Conservation (phyloP, 2,329 filamentous ascomycete genomes). For the Lachnellula hyalina region DNA sequence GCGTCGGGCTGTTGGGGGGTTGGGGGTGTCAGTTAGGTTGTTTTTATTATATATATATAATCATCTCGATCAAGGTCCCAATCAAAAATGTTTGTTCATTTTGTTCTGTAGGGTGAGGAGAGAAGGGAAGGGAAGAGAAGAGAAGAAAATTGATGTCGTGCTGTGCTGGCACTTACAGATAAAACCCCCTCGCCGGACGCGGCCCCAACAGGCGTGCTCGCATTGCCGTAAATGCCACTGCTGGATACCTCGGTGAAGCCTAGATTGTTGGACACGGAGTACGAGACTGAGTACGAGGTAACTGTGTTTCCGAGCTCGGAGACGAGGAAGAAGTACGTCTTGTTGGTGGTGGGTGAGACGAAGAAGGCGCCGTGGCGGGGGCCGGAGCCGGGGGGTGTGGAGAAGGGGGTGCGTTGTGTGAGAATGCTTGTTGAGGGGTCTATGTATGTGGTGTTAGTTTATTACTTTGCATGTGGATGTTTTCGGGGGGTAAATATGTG, state of each 20-base stretch:
- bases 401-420: constrained; percentile 33
- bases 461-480: background rate
- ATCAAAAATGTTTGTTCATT: constrained; percentile 4
- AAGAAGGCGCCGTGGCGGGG: constrained; percentile 50
- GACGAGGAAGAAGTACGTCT: constrained; percentile 36
- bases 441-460: background rate
- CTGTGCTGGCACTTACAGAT: constrained; percentile 45
- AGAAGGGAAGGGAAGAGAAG: too few species aligned
- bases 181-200: constrained; percentile 52
- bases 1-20: constrained; percentile 44
- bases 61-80: too few species aligned
- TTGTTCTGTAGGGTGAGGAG: background rate
- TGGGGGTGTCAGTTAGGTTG: too few species aligned
- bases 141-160: too few species aligned
- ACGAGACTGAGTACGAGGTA: constrained; percentile 50
- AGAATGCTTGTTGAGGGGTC: constrained; percentile 33
- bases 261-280: constrained; percentile 38
- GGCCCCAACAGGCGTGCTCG: constrained; percentile 37
- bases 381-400: constrained; percentile 38
- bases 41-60: too few species aligned
- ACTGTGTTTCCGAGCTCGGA: constrained; percentile 43
- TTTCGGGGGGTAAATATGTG: constrained; percentile 10
- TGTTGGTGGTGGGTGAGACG: background rate
- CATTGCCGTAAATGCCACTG: constrained; percentile 44
- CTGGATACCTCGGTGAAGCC: constrained; percentile 43